A percentile compares a stretch with the other conserved stretches of the same genome.
phyloP scores from a whole-genome alignment of 768 basidiomycete species.

The Albatrellus ellisii region DNA sequence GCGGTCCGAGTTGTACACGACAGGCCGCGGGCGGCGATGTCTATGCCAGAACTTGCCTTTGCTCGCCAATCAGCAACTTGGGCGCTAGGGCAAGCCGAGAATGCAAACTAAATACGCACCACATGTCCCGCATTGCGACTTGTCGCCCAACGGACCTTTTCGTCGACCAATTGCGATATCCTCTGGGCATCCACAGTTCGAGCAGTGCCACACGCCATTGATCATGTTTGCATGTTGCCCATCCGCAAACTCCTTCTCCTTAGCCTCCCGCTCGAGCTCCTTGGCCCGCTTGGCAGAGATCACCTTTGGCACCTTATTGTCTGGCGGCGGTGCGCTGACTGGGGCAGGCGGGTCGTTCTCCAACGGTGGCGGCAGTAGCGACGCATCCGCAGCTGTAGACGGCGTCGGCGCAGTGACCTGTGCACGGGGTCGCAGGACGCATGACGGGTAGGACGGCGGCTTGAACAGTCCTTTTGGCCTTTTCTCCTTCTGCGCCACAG shows the following conservation, averaged over 20 bases:
- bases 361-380: conserved; percentile 41
- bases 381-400: conserved; percentile 56
- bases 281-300: conserved; percentile 50
- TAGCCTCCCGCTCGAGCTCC: conserved; percentile 71
- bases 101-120: conserved; percentile 37
- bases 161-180: conserved; percentile 72
- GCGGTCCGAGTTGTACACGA: conserved; percentile 66
- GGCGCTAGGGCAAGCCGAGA: background rate
- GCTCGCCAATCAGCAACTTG: conserved; percentile 4
- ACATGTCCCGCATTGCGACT: conserved; percentile 86
- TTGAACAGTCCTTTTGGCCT: conserved; percentile 64
- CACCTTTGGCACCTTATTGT: conserved; percentile 33
- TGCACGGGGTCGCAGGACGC: conserved; percentile 49
- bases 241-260: conserved; percentile 72
- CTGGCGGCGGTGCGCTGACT: conserved; percentile 22
- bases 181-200: conserved; percentile 88
- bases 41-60: conserved; percentile 86
- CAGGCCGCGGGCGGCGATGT: conserved; percentile 68
- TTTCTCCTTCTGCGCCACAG: conserved; percentile 44
- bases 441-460: conserved; percentile 42
- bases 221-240: conserved; percentile 74
- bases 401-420: conserved; percentile 43
- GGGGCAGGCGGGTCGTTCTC: conserved; percentile 45
- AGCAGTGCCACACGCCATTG: conserved; percentile 88
- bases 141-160: conserved; percentile 84